Evolutionary conservation across 345 rosid genomes (phyloP).

Genomic region (Theobroma cacao): DNA sequence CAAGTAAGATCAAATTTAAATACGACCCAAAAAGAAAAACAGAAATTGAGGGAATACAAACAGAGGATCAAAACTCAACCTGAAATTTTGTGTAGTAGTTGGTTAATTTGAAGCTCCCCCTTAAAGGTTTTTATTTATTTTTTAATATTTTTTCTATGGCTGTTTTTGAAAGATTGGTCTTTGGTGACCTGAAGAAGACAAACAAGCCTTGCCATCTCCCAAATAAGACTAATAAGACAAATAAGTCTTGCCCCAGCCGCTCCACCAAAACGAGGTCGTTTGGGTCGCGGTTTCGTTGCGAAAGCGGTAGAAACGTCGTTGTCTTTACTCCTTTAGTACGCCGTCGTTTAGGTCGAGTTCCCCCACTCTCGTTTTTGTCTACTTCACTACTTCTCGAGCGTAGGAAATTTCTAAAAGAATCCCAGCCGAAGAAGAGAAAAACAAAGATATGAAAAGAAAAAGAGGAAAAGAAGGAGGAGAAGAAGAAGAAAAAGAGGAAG

Average conservation of each 20-base stretch:
- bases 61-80: conserved; percentile 8
- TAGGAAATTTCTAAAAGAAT: background rate
- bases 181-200: conserved; percentile 40
- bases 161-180: conserved; percentile 27
- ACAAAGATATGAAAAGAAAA: conserved; percentile 12
- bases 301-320: conserved; percentile 6
- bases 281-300: background rate
- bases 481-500: conserved; percentile 18
- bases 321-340: background rate
- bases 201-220: no score
- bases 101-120: conserved; percentile 4
- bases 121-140: background rate
- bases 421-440: background rate
- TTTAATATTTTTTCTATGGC: no score
- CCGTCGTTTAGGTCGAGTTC: background rate
- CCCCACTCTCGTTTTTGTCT: background rate
- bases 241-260: conserved; percentile 7
- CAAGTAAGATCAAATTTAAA: background rate
- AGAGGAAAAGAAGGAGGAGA: conserved; percentile 35
- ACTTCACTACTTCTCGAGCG: background rate
- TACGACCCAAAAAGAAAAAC: background rate
- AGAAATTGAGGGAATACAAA: background rate
- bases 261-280: conserved; percentile 24
- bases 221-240: no score
- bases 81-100: background rate